Evolutionary conservation across 2,329 filamentous ascomycete species (phyloP), one percentile per base, ranked within the genome.

Genomic region (Passalora sequoiae): DNA sequence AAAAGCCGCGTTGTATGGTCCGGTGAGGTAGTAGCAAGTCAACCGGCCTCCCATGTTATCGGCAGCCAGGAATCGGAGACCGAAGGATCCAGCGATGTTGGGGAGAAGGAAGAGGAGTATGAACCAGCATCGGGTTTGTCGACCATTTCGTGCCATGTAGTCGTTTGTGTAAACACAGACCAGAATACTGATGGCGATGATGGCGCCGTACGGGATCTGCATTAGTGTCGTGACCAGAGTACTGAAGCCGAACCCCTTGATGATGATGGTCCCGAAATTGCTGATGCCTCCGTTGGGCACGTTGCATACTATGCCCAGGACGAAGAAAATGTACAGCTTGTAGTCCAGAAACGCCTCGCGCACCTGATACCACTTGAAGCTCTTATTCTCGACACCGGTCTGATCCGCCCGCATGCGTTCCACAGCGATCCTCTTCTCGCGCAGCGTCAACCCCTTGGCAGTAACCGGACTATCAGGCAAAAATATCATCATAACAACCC

Each of bases 181-280:
- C 3, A 76, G 56, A 44, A 77, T 76, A 0, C 67, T 75, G 15
- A 76, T 51, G 22, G 72, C 69, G 36, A 73, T 75, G 25, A 76
- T 48, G 47, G 69, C 57, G 13, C 73, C 69, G 17, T 43, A 43
- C 10, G 41, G 41, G 17, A 43, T 32, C 15, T 43, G 41, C 41
- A 38, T 43, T 9, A 38, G 25, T 3, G 41, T 43, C 9, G 77
- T 78, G 1, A 70, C 69, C 5, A 77, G 64, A 0, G 73, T 72
- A 1, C 66, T 68, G 52, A 78, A 79, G 5, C 78, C 76, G 21
- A 80, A 73, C 0, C 75, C 75, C 43, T 77, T 60, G 51, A 80
- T 79, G 38, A 81, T 76, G 37, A 80, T 65, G 0, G 75, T 78
- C 38, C 74, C 75, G 19, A 80, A 81, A 44, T 77, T 80, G 0